Evolutionary conservation across 2,329 filamentous ascomycete genomes (phyloP), one percentile per base, ranked within the genome.

Genomic region (Pseudogymnoascus sp.): DNA sequence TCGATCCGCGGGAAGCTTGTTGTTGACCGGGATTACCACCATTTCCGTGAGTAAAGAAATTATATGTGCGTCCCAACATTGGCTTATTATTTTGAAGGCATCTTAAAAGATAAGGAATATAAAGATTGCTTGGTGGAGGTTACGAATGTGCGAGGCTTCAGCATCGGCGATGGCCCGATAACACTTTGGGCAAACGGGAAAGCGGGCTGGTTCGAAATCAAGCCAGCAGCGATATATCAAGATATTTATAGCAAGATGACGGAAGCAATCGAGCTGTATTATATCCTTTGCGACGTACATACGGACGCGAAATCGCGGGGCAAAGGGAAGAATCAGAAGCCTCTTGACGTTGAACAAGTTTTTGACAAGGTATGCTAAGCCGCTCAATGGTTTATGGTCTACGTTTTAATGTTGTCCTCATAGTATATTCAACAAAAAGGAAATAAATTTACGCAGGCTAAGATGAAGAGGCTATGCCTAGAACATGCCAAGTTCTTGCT

Each of bases 151-250:
- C 66, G 67, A 2, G 69, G 71, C 33, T 85, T 83, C 69, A 83
- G 85, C 11, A 84, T 88, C 33, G 82, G 82, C 12, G 80, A 83
- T 60, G 80, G 79, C 0, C 77, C 79, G 16, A 79, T 83, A 3
- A 78, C 83, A n/a, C 77, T 89, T 31, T 91, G 89, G 89, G 85
- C 87, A 1, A 78, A 80, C 31, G 86, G 86, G 38, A 73, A 78
- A 62, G 82, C 85, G 11, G 88, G 87, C 50, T 91, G 88, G 87
- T 90, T 85, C 71, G 83, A 87, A 70, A 80, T 91, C 43, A 77
- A 77, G 33, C 87, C 89, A 1, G 77, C 82, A n/a, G 70, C 77
- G 8, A 72, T 75, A 2, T 92, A 90, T 72, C 75, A 76, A 60
- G 68, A 74, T 5, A 83, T 84, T 28, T 87, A 83, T 72, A 74